phyloP scores from a whole-genome alignment of 2,329 filamentous ascomycete genomes.

The Neofusicoccum cordaticola region DNA sequence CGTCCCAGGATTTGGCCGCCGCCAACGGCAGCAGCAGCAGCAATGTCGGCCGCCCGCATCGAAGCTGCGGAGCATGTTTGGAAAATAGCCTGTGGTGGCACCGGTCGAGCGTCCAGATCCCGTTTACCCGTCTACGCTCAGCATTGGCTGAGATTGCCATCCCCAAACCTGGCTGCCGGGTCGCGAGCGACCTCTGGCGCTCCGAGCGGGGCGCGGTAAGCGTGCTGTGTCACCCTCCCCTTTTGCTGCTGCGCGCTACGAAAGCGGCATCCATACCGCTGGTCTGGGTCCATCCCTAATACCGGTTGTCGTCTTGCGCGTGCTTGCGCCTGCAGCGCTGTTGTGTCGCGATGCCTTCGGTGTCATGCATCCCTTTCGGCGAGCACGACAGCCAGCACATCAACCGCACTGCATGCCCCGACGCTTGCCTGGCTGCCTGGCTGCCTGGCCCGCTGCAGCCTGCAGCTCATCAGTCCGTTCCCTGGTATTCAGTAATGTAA shows the following conservation, averaged over 20 bases:
- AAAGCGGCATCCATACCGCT: conserved; percentile 3
- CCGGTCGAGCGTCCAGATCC: neutral
- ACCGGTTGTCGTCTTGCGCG: conserved; percentile 12
- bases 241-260: neutral
- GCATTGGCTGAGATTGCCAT: neutral
- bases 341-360: neutral
- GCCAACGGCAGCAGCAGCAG: neutral
- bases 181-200: neutral
- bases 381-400: conserved; percentile 4
- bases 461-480: neutral
- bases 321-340: conserved; percentile 1
- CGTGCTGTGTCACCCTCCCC: neutral
- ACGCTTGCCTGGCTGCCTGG: neutral
- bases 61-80: neutral
- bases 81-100: neutral
- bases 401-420: conserved; percentile 2
- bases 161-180: conserved; percentile 9
- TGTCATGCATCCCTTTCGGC: neutral
- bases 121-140: conserved; percentile 6
- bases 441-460: neutral
- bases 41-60: neutral
- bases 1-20: neutral
- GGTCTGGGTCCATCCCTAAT: neutral
- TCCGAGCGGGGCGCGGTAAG: conserved; percentile 8
- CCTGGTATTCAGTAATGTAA: neutral